Evolutionary conservation across 108 stramenopile genomes (phyloP), one percentile per base, ranked within the genome.

Genomic region (Cyclotella atomus): DNA sequence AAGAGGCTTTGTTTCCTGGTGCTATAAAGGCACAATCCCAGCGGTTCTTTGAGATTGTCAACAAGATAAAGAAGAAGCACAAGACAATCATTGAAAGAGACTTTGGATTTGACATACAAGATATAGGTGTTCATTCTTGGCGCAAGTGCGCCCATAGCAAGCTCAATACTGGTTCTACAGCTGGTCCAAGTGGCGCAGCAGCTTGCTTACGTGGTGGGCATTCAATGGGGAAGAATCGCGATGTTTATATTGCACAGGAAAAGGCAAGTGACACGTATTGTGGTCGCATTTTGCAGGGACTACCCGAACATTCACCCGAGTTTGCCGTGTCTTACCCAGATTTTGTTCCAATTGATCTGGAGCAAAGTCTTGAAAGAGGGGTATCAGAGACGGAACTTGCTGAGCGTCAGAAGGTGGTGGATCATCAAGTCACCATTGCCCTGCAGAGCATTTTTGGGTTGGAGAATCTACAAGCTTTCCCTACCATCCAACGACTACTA

Each of bases 291-390:
- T 32, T 67, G 16, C 28, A 21, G 14, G 65, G 65, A 3, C 65
- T 67, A 10, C 49, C 47, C 3, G 65, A 52, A 38, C 65, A 52
- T 17, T 20, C 34, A 7, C 28, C 65, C 34, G 65, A 30, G 32
- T 67, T 67, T 67, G 65, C 65, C 6, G 65, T 52, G 5, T 67
- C 65, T 2, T 52, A 67, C 19, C 65, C 65, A 10, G 65, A 52
- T 30, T 67, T 67, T 67, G 50, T 67, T 6, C 49, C 49, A 2
- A 32, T 67, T 33, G 65, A 67, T 33, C 6, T 20, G n/a, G 32
- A 29, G 6, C 47, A 53, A 20, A 67, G 65, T 67, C 12, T 65
- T 21, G 10, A 45, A 24, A 24, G 24, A 24, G 64, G 64, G 3
- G 50, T 67, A 20, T 34, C 65, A 20, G 49, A 33, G 32, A 19